Percentiles rank a stretch among this genome's conserved stretches.
These are phyloP conservation scores for Phoma sp. DNA, from an alignment of 2,329 filamentous ascomycete species.

Conservation along the genomic window DNA sequence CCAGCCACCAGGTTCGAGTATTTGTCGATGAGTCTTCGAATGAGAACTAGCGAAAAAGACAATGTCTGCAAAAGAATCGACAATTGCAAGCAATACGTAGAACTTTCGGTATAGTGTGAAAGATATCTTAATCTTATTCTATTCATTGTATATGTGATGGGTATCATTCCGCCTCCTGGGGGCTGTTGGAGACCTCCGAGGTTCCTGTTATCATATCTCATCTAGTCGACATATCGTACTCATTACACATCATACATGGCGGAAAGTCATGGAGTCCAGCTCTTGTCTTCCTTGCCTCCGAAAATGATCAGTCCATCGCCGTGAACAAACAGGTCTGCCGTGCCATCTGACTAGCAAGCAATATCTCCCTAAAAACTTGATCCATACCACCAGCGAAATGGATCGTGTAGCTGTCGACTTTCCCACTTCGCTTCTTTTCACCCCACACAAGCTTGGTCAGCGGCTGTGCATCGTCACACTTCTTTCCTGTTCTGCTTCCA, in stretches of 20 bases:
- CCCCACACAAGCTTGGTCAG: constrained; percentile 43
- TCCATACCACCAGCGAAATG: constrained; percentile 47
- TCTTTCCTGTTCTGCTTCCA: constrained; percentile 44
- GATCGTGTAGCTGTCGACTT: constrained; percentile 47
- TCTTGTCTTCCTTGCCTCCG: not conserved
- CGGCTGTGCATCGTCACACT: constrained; percentile 40
- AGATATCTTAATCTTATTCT: not conserved
- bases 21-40: too few species aligned
- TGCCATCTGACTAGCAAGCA: constrained; percentile 48
- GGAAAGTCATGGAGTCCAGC: not conserved
- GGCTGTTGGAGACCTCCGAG: not conserved
- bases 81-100: too few species aligned
- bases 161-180: constrained; percentile 2
- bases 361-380: constrained; percentile 44
- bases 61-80: too few species aligned
- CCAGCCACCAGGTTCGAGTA: not conserved
- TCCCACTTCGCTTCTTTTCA: constrained; percentile 45
- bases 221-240: not conserved
- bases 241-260: not conserved
- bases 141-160: not conserved
- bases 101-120: too few species aligned
- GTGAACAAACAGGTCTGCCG: constrained; percentile 46
- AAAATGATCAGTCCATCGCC: constrained; percentile 38
- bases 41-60: too few species aligned
- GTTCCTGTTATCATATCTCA: not conserved